Evolutionary conservation across 768 basidiomycete species (phyloP), one percentile per base, ranked within the genome.

Genomic region (Rhizopogon salebrosus): DNA sequence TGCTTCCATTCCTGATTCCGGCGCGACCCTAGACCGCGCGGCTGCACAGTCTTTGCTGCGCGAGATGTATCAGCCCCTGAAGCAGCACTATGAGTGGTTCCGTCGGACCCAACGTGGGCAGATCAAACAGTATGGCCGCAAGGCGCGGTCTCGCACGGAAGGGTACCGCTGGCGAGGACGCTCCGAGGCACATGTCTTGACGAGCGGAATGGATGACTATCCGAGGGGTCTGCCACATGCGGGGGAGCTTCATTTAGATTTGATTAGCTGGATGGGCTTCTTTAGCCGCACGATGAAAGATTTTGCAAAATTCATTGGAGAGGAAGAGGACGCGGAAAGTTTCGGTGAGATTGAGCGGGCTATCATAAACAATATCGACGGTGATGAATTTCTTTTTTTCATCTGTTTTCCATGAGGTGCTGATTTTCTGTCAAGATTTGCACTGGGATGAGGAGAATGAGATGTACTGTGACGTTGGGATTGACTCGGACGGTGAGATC

Each of bases 51-150:
- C 45, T 34, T 14, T 16, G 4, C 79, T 98, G 38, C 80, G 75
- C 49, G 85, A 83, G 3, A 89, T 97, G 48, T 98, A 98, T 64
- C 69, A 72, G 20, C 87, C 89, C 0, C 76, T 98, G 13, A 89
- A 89, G 62, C 80, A 90, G 24, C 95, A 98, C 66, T 98, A 95
- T 64, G 86, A 92, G 49, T 98, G 95, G 95, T 97, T 98, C 79
- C 82, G 92, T 38, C 83, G 85, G 41, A 97, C 95, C 3, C 95
- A 98, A 66, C 81, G 89, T 4, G 95, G 95, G 7, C 92, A 95
- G 65, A 87, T 98, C 61, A 92, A 91, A 64, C 91, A 92, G 64
- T 98, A 92, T 65, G 83, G 80, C 3, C 80, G 95, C 34, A 80
- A 79, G 52, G 86, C 92, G 2, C 82, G 87, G n/a, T 91, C 90